Percentiles rank a stretch among this genome's conserved stretches.
Evolutionary conservation across 2,329 filamentous ascomycete genomes (phyloP).

Genomic region (Ascomycota sp.): DNA sequence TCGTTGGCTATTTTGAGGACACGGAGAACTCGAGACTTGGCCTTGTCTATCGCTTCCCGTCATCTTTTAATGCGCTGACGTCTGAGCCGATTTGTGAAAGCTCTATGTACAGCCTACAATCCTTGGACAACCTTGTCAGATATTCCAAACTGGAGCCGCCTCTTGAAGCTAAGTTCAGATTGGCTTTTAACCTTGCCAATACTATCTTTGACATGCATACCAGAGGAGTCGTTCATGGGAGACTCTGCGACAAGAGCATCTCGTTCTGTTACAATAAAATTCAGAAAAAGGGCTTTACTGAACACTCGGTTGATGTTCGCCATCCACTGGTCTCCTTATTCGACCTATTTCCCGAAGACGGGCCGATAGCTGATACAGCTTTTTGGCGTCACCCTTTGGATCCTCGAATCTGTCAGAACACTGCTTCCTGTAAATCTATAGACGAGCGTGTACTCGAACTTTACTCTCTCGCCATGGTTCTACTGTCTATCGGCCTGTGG

Average conservation of each 20-base stretch:
- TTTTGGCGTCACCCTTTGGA: constrained; percentile 40
- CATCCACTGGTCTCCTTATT: constrained; percentile 51
- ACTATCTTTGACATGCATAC: constrained; percentile 54
- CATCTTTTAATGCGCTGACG: constrained; percentile 35
- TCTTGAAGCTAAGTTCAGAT: constrained; percentile 52
- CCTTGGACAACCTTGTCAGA: constrained; percentile 29
- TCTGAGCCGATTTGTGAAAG: constrained; percentile 28
- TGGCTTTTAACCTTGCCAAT: constrained; percentile 49
- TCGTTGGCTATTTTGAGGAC: constrained; percentile 55
- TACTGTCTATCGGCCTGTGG: constrained; percentile 59
- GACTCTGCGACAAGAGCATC: constrained; percentile 43
- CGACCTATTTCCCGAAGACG: constrained; percentile 36
- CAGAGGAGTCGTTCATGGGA: constrained; percentile 46
- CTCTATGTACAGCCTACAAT: constrained; percentile 27
- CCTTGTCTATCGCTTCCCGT: constrained; percentile 52
- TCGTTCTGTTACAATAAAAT: constrained; percentile 34
- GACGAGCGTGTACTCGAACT: constrained; percentile 42
- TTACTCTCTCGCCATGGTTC: constrained; percentile 49
- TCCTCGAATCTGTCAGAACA: constrained; percentile 25
- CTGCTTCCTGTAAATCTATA: constrained; percentile 23
- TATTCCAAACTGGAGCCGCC: constrained; percentile 35
- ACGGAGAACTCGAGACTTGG: constrained; percentile 46
- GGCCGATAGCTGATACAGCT: constrained; percentile 4
- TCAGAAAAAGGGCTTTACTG: constrained; percentile 17
- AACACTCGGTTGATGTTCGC: constrained; percentile 36